These are phyloP conservation scores for Cladobotryum protrusum DNA, from an alignment of 2,329 filamentous ascomycete species.

Conservation along the genomic window DNA sequence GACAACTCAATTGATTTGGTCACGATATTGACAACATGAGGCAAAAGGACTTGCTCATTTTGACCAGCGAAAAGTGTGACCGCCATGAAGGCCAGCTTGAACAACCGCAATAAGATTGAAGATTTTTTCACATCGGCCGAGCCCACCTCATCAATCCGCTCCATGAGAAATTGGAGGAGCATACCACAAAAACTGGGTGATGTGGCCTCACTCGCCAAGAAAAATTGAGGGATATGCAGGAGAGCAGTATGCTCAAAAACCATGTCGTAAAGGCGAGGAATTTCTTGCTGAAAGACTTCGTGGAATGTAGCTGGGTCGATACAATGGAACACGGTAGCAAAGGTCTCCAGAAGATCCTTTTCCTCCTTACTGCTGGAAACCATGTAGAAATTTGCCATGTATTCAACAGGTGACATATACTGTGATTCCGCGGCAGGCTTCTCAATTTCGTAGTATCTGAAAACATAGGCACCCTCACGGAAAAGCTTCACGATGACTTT, in stretches of 20 bases:
- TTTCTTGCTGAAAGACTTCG: slow-evolving; percentile 96
- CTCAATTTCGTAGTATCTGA: slow-evolving; percentile 93
- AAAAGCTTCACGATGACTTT: slow-evolving; percentile 95
- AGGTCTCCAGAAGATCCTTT: slow-evolving; percentile 94
- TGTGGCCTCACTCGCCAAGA: slow-evolving; percentile 96
- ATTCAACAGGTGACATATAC: slow-evolving; percentile 78
- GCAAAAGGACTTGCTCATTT: slow-evolving; percentile 91
- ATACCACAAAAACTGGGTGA: slow-evolving; percentile 97
- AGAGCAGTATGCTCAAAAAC: slow-evolving; percentile 95
- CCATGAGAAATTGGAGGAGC: slow-evolving; percentile 96
- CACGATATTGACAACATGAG: slow-evolving; percentile 94
- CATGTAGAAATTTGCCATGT: slow-evolving; percentile 92
- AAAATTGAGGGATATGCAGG: slow-evolving; percentile 94
- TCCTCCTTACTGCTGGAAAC: slow-evolving; percentile 91
- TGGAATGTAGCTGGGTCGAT: slow-evolving; percentile 98
- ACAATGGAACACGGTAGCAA: slow-evolving; percentile 96
- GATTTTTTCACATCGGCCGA: slow-evolving; percentile 88
- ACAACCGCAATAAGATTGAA: slow-evolving; percentile 84
- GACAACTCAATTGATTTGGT: slow-evolving; percentile 96
- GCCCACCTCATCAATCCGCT: slow-evolving; percentile 89
- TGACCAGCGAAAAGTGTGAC: slow-evolving; percentile 91
- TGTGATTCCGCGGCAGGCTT: slow-evolving; percentile 66
- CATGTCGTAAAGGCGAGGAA: slow-evolving; percentile 93
- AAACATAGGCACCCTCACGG: slow-evolving; percentile 91
- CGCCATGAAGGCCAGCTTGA: slow-evolving; percentile 98